Conservation (phyloP, 208 protist genomes). For the Acanthamoeba royreba region DNA sequence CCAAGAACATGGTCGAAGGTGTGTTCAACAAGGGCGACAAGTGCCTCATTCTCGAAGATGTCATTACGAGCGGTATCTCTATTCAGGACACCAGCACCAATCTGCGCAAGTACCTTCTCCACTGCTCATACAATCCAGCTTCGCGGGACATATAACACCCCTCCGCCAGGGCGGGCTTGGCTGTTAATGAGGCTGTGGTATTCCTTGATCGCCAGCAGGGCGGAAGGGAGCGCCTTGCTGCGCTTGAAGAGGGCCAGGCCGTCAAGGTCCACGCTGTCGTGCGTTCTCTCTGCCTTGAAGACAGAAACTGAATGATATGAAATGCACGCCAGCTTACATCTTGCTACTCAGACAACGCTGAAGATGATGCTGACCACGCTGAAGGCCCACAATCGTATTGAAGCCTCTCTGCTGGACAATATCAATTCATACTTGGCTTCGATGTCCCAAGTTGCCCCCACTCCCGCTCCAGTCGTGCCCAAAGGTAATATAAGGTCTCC, state of each 20-base stretch:
- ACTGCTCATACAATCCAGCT: neutral
- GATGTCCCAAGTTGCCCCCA: neutral
- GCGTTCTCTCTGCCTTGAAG: slow-evolving; percentile 74
- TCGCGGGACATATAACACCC: neutral
- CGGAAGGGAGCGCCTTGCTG: slow-evolving; percentile 84
- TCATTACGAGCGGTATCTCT: slow-evolving; percentile 92
- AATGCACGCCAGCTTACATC: neutral
- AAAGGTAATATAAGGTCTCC: neutral
- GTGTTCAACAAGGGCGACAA: slow-evolving; percentile 89
- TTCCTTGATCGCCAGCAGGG: slow-evolving; percentile 94
- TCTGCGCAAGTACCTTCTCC: neutral
- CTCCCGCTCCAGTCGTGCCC: neutral
- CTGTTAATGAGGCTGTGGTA: slow-evolving; percentile 89
- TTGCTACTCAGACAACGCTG: neutral
- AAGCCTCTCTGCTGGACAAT: neutral
- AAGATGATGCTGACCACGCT: neutral
- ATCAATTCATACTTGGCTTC: neutral
- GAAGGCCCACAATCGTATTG: slow-evolving; percentile 23
- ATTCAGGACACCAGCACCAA: slow-evolving; percentile 93
- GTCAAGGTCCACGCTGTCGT: slow-evolving; percentile 85
- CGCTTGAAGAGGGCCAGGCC: slow-evolving; percentile 79
- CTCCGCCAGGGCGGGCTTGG: slow-evolving; percentile 79
- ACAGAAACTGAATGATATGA: neutral
- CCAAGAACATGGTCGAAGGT: slow-evolving; percentile 92
- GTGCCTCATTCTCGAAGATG: slow-evolving; percentile 91